A percentile compares a stretch with the other conserved stretches of the same genome.
These are phyloP conservation scores for Scopulariopsis brevicaulis DNA, from an alignment of 2,329 filamentous ascomycete species.

Conservation along the genomic window DNA sequence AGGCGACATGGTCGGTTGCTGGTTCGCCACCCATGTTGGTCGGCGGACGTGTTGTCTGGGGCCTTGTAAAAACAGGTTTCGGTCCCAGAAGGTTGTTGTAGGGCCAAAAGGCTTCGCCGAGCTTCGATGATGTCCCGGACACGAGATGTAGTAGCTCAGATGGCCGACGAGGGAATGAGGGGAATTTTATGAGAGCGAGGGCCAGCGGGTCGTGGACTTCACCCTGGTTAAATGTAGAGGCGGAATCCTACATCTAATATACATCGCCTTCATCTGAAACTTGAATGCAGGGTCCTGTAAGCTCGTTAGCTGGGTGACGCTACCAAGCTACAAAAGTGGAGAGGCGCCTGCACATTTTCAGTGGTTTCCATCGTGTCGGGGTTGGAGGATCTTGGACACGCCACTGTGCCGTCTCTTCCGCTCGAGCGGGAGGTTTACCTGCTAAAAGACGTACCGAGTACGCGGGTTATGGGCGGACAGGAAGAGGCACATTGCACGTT, in stretches of 20 bases:
- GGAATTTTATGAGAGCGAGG: neutral
- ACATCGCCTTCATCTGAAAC: neutral
- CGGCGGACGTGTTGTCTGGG: neutral
- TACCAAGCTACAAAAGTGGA: neutral
- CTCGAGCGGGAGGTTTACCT: neutral
- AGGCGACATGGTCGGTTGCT: neutral
- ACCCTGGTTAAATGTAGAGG: constrained; percentile 3
- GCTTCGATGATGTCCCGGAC: neutral
- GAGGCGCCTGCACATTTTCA: neutral
- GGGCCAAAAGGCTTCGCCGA: neutral
- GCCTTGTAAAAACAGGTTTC: neutral
- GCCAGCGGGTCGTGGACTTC: neutral
- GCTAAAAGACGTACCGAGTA: too few species aligned
- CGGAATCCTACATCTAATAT: constrained; percentile 3
- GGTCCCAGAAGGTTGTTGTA: neutral
- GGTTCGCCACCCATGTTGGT: constrained; percentile 2
- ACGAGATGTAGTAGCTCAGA: neutral
- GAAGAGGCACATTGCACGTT: neutral
- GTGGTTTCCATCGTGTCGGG: neutral
- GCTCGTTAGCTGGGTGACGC: neutral
- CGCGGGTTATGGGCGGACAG: neutral
- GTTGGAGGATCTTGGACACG: neutral
- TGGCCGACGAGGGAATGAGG: neutral
- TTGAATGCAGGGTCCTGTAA: neutral
- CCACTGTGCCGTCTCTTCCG: neutral